Percentiles rank a stretch among this genome's conserved stretches.
Evolutionary conservation across 495 filamentous ascomycete genomes (phyloP).

Genomic region (Aspergillus asperescens): DNA sequence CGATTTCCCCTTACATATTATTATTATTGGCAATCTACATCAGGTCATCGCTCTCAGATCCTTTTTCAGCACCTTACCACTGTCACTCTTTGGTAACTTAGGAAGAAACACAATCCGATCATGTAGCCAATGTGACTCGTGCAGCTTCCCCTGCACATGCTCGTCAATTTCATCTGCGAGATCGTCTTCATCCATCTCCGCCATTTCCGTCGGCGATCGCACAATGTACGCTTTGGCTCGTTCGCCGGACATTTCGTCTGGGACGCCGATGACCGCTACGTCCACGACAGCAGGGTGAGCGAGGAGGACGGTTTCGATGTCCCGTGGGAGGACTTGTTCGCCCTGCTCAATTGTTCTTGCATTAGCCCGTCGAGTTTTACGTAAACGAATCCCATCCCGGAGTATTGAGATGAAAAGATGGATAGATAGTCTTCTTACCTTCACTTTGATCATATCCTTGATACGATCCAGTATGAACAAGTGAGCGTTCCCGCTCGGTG

Average conservation of each 20-base stretch:
- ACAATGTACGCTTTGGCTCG: slow-evolving; percentile 77
- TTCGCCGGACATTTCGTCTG: slow-evolving; percentile 61
- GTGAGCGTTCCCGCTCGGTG: slow-evolving; percentile 49
- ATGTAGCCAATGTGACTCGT: slow-evolving; percentile 23
- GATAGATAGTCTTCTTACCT: slow-evolving; percentile 28
- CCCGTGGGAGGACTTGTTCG: slow-evolving; percentile 73
- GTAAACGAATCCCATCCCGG: background rate
- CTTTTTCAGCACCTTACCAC: slow-evolving; percentile 74
- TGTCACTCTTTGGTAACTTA: slow-evolving; percentile 66
- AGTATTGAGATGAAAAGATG: background rate
- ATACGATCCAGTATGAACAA: slow-evolving; percentile 71
- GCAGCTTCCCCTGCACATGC: slow-evolving; percentile 6
- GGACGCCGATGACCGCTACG: slow-evolving; percentile 66
- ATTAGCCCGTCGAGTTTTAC: too few species aligned
- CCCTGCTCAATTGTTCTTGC: slow-evolving; percentile 33
- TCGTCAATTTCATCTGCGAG: slow-evolving; percentile 41
- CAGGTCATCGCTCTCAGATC: slow-evolving; percentile 36
- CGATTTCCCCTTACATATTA: too few species aligned
- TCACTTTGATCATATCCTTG: slow-evolving; percentile 76
- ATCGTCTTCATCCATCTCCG: slow-evolving; percentile 22
- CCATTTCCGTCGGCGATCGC: slow-evolving; percentile 31
- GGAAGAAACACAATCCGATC: slow-evolving; percentile 58
- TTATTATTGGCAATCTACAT: too few species aligned
- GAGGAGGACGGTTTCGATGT: slow-evolving; percentile 72
- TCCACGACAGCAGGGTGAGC: slow-evolving; percentile 65